phyloP scores from a whole-genome alignment of 352 stramenopile species.

The Globisporangium echinulatum region DNA sequence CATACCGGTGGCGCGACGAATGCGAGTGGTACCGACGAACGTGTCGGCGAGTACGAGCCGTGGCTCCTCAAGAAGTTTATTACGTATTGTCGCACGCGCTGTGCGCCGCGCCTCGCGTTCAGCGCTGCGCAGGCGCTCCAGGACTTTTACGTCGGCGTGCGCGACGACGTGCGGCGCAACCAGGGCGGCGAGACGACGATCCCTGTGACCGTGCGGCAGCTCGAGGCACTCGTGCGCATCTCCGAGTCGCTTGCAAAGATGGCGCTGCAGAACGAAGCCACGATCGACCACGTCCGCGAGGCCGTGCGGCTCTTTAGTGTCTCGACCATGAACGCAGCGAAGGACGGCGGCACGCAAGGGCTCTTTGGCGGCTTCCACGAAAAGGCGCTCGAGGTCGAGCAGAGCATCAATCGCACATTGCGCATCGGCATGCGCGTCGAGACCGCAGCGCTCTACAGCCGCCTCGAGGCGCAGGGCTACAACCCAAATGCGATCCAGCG shows the following conservation, averaged over 20 bases:
- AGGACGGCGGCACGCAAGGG: constrained; percentile 83
- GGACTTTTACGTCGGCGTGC: constrained; percentile 97
- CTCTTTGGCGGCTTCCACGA: constrained; percentile 77
- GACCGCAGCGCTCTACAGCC: constrained; percentile 72
- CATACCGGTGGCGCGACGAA: constrained; percentile 46
- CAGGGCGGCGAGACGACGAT: constrained; percentile 91
- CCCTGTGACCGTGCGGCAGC: constrained; percentile 96
- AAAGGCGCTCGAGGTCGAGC: constrained; percentile 77
- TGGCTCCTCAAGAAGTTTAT: constrained; percentile 83
- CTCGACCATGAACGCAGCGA: constrained; percentile 97
- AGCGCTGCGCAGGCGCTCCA: constrained; percentile 90
- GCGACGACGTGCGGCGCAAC: constrained; percentile 96
- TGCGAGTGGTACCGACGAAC: too few species aligned
- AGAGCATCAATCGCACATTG: constrained; percentile 78
- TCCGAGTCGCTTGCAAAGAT: constrained; percentile 94
- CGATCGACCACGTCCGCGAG: constrained; percentile 91
- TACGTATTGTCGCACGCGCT: constrained; percentile 95
- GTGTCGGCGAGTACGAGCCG: constrained; percentile 16
- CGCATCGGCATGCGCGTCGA: constrained; percentile 76
- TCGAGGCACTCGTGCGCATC: constrained; percentile 98
- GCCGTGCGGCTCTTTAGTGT: constrained; percentile 96
- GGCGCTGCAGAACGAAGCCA: constrained; percentile 91
- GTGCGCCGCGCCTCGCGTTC: constrained; percentile 89
- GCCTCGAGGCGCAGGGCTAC: constrained; percentile 76
- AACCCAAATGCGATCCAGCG: constrained; percentile 84